Conservation (phyloP, 2,329 filamentous ascomycete species). For the Colletotrichum lupini region DNA sequence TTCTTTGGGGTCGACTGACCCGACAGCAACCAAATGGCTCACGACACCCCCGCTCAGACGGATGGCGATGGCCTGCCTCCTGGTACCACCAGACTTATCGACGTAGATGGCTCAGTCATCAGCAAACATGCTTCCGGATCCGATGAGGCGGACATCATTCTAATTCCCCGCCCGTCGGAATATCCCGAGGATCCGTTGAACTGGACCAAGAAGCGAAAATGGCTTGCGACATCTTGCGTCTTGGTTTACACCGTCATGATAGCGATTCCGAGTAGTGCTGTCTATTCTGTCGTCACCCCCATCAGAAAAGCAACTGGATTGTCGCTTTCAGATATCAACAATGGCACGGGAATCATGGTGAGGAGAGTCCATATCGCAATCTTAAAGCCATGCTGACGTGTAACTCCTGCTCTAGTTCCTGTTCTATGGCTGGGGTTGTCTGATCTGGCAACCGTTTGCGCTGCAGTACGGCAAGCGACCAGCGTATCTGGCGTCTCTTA, state of each 20-base stretch:
- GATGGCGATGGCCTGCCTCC: neutral
- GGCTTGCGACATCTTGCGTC: slow-evolving; percentile 37
- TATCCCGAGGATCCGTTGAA: slow-evolving; percentile 43
- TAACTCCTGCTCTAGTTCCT: slow-evolving; percentile 43
- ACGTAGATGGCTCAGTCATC: slow-evolving; percentile 15
- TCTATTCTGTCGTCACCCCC: slow-evolving; percentile 52
- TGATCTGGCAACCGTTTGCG: slow-evolving; percentile 61
- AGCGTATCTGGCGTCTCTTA: slow-evolving; percentile 51
- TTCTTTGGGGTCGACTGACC: too few relatives aligned
- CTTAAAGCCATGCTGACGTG: neutral
- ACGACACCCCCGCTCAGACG: neutral
- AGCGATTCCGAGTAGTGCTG: slow-evolving; percentile 51
- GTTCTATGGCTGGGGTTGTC: slow-evolving; percentile 55
- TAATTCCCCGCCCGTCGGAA: slow-evolving; percentile 39
- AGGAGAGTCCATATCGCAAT: neutral
- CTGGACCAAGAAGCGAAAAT: slow-evolving; percentile 39
- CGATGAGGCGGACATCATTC: slow-evolving; percentile 37
- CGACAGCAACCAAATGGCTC: neutral
- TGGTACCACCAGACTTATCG: slow-evolving; percentile 24
- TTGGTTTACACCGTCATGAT: slow-evolving; percentile 38
- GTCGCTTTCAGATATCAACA: slow-evolving; percentile 48
- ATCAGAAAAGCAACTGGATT: slow-evolving; percentile 46
- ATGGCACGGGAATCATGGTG: slow-evolving; percentile 51
- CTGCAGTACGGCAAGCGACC: slow-evolving; percentile 56
- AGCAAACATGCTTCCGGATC: slow-evolving; percentile 11